Base-by-base conservation (phyloP, 768 basidiomycete genomes). In the Amanita polypyramis region DNA sequence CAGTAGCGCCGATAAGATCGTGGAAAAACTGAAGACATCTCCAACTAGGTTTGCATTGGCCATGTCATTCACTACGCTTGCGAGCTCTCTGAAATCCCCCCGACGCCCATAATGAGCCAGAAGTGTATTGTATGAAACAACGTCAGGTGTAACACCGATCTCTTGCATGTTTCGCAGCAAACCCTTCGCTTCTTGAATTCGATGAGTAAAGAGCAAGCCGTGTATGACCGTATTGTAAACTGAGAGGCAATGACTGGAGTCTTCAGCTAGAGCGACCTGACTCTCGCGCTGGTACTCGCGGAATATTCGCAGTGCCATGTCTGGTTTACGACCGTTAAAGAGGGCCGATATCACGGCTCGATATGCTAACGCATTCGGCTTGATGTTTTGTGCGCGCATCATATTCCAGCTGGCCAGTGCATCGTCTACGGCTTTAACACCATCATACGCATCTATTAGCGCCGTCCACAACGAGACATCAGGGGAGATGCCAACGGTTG, bases 21-120 rank as follows among this genome's bases (percentile, higher is more conserved):
- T 91, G 3, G 93, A 91, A 62, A 83, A 97, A 0, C 86, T 96
- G 63, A 82, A 79, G 9, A 86, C 77, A 60, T 97, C 89, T 5
- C 90, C 86, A 17, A 64, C 55, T 29, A 95, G 57, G 0, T 72
- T 70, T 1, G 65, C 70, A 11, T 68, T 59, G 20, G 68, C 62
- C 68, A 95, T 79, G 49, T 69, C 62, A 40, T 73, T 71, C 40
- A 98, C 64, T 19, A 80, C 61, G 14, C 62, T 53, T 2, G 79
- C 76, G 51, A 94, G 69, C 1, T 66, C 68, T 45, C 75, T 72
- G 56, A 89, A 73, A 60, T 93, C 77, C 23, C 72, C 70, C 42
- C 69, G 75, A 32, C 77, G 74, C 11, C 74, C 75, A 57, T 85
- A 77, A 56, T 84, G 78, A 10, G 71, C 70, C 43, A 98, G 66